Conservation (phyloP, 148 eudicot species). For the Rhododendron simsii region DNA sequence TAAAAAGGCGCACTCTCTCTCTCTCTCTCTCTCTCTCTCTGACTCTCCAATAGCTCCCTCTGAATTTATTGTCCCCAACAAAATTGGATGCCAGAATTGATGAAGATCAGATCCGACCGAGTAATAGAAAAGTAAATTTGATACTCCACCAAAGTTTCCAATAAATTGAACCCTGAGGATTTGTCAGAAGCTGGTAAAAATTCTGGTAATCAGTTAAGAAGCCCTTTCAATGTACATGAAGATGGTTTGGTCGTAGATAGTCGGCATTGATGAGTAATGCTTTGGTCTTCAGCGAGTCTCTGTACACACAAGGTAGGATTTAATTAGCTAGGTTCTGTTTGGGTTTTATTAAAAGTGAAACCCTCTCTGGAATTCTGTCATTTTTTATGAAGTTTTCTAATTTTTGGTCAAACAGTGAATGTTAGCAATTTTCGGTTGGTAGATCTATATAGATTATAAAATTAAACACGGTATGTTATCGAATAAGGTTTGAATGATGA, state of each 20-base stretch:
- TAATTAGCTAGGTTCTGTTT: not conserved
- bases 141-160: not conserved
- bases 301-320: too few relatives aligned
- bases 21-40: not conserved
- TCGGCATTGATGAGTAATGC: not conserved
- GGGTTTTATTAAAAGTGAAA: not conserved
- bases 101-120: not conserved
- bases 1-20: not conserved
- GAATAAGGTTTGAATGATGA: too few relatives aligned
- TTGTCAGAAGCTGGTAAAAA: not conserved
- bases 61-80: not conserved
- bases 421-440: too few relatives aligned
- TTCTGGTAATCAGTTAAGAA: not conserved
- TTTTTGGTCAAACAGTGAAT: not conserved
- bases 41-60: not conserved
- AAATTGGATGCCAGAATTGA: not conserved
- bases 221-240: not conserved
- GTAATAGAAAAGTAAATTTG: not conserved
- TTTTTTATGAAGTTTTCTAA: not conserved
- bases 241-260: not conserved
- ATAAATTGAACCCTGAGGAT: not conserved
- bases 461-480: too few relatives aligned
- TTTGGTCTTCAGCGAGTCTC: too few relatives aligned
- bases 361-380: not conserved
- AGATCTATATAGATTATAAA: too few relatives aligned